Percentiles rank a stretch among this genome's conserved stretches.
These are phyloP conservation scores for Hemisphaericaspora xylanilytica DNA, from an alignment of 1,139 yeast species.

Conservation along the genomic window DNA sequence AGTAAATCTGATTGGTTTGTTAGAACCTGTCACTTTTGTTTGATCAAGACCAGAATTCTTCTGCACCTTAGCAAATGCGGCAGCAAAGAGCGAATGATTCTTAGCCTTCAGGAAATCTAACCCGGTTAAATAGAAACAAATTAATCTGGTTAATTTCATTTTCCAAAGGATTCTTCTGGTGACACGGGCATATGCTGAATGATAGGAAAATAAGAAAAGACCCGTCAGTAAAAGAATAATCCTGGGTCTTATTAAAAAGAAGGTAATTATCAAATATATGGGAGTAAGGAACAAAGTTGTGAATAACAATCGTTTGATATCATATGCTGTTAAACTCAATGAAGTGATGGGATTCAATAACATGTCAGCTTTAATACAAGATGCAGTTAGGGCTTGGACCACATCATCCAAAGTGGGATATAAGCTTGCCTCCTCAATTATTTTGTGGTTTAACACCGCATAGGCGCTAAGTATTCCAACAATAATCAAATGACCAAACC, in stretches of 20 bases:
- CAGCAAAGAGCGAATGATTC: slow-evolving; percentile 49
- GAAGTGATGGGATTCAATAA: slow-evolving; percentile 74
- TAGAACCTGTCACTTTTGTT: slow-evolving; percentile 18
- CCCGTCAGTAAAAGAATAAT: slow-evolving; percentile 62
- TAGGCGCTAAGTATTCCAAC: slow-evolving; percentile 68
- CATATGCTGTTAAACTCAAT: slow-evolving; percentile 68
- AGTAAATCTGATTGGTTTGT: slow-evolving; percentile 78
- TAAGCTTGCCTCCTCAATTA: slow-evolving; percentile 51
- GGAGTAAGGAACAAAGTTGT: slow-evolving; percentile 88
- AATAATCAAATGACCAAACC: slow-evolving; percentile 75
- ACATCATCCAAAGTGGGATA: slow-evolving; percentile 88
- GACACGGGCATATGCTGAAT: slow-evolving; percentile 79
- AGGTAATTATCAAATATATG: slow-evolving; percentile 66
- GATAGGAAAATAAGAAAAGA: slow-evolving; percentile 70
- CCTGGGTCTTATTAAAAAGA: slow-evolving; percentile 69
- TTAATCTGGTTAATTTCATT: slow-evolving; percentile 63
- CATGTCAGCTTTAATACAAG: slow-evolving; percentile 74
- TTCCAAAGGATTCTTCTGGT: slow-evolving; percentile 84
- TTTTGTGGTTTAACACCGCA: slow-evolving; percentile 55
- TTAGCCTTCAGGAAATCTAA: slow-evolving; percentile 67
- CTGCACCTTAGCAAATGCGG: slow-evolving; percentile 61
- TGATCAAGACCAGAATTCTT: slow-evolving; percentile 39
- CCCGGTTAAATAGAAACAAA: slow-evolving; percentile 82
- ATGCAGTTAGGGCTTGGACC: slow-evolving; percentile 73
- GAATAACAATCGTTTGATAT: slow-evolving; percentile 73